Evolutionary conservation across 306 rosid genomes (phyloP), one percentile per base, ranked within the genome.

Genomic region (Vicia sativa): DNA sequence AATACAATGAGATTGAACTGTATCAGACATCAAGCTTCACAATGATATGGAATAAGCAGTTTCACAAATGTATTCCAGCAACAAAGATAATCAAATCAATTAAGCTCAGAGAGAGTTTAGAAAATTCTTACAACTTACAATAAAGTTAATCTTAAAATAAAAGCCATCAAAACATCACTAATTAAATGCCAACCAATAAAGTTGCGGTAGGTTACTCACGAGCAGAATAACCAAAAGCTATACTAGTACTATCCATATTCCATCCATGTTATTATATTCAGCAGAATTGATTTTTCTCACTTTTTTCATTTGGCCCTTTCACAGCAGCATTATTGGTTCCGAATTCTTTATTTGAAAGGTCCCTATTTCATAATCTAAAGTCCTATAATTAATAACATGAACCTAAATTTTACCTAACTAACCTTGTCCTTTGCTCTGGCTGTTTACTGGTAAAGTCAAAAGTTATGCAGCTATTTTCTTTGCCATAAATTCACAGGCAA

Each of bases 151-250:
- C 77, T 52, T 2, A 3, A 2, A 34, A 57, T 67, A 54, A 77
- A 70, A 79, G 77, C 63, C 73, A 76, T 62, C 74, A 61, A 28
- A 34, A 56, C 70, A 71, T 64, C 71, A 77, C 65, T 60, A 78
- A 82, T 74, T 84, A 86, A 85, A 78, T 81, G 87, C 75, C 95
- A 86, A 87, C 91, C 77, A 89, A 76, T 73, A 92, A 85, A 89
- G 81, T 71, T 80, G 89, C 72, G 68, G 82, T 82, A 79, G 88
- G 89, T 75, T 83, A 74, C 77, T 92, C 95, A 89, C 92, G 87
- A 77, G 92, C 59, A 71, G 74, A 78, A 72, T 44, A 66, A 44
- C 70, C 65, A 68, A 46, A 77, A 73, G 77, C 31, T 64, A 71
- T 42, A 79, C 81, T 68, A 86, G 74, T 82, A 84, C 75, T 77